phyloP scores from a whole-genome alignment of 2,329 filamentous ascomycete genomes.

The Pyrenophora seminiperda region DNA sequence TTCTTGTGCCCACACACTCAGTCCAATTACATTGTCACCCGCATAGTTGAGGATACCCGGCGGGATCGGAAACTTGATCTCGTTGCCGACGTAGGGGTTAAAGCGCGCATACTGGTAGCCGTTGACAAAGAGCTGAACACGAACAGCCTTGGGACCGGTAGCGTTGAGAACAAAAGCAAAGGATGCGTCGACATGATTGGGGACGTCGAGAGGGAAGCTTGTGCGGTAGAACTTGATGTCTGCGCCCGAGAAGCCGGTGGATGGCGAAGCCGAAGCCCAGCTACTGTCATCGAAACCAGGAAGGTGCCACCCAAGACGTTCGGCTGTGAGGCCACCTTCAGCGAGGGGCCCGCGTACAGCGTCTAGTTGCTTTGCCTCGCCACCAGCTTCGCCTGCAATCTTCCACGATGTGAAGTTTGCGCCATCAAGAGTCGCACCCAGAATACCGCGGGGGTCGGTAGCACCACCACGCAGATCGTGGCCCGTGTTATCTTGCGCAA shows the following conservation, averaged over 20 bases:
- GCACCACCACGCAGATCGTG: conserved; percentile 60
- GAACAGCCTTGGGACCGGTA: conserved; percentile 51
- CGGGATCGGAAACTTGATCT: conserved; percentile 65
- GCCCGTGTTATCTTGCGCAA: conserved; percentile 65
- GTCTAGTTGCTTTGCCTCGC: conserved; percentile 57
- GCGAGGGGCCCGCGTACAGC: conserved; percentile 61
- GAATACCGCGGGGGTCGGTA: conserved; percentile 58
- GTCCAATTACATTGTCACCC: conserved; percentile 62
- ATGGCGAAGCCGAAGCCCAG: conserved; percentile 50
- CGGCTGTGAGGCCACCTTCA: conserved; percentile 64
- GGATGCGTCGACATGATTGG: conserved; percentile 59
- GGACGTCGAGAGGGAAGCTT: conserved; percentile 57
- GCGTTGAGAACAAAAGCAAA: conserved; percentile 61
- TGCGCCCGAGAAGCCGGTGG: conserved; percentile 54
- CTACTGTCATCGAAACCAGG: conserved; percentile 59
- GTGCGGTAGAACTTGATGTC: conserved; percentile 64
- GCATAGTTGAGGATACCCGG: conserved; percentile 63
- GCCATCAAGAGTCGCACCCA: conserved; percentile 57
- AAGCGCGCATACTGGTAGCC: conserved; percentile 68
- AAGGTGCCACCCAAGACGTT: conserved; percentile 64
- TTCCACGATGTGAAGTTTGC: conserved; percentile 60
- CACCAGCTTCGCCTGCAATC: conserved; percentile 62
- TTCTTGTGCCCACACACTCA: conserved; percentile 65
- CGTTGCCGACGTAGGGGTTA: conserved; percentile 65
- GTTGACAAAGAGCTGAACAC: conserved; percentile 66